Evolutionary conservation across 495 filamentous ascomycete species (phyloP).

Genomic region (Penicillium riverlandense): DNA sequence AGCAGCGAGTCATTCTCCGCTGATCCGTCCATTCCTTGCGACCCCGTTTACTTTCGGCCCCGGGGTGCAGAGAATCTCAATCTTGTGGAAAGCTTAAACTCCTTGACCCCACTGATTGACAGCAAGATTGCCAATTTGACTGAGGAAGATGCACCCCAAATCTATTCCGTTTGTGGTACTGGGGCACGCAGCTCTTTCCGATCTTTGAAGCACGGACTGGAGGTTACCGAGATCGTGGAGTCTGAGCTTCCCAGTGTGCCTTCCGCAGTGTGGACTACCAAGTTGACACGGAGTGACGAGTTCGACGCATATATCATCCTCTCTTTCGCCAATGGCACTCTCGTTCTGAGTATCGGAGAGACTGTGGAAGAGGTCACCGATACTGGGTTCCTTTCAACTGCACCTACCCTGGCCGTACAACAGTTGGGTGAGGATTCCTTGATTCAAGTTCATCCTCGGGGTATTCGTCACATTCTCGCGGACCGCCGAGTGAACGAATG

Average conservation of each 20-base stretch:
- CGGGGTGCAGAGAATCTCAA: slow-evolving; percentile 73
- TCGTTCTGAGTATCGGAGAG: slow-evolving; percentile 91
- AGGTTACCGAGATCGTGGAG: slow-evolving; percentile 89
- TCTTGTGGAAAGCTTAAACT: slow-evolving; percentile 77
- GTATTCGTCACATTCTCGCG: slow-evolving; percentile 81
- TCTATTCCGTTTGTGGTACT: slow-evolving; percentile 84
- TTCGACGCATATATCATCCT: slow-evolving; percentile 77
- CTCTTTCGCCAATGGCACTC: slow-evolving; percentile 61
- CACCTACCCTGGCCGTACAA: slow-evolving; percentile 84
- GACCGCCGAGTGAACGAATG: slow-evolving; percentile 86
- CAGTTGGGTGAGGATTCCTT: slow-evolving; percentile 90
- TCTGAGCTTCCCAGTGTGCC: slow-evolving; percentile 82
- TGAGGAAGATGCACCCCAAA: slow-evolving; percentile 91
- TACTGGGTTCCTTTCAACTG: slow-evolving; percentile 80
- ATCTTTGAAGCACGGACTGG: slow-evolving; percentile 84
- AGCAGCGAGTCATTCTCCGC: slow-evolving; percentile 74
- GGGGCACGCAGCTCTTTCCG: slow-evolving; percentile 85
- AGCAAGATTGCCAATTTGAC: slow-evolving; percentile 84
- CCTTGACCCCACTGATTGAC: slow-evolving; percentile 85
- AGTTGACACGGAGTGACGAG: slow-evolving; percentile 71
- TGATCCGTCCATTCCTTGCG: slow-evolving; percentile 59
- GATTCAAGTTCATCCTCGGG: slow-evolving; percentile 90
- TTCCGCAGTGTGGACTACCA: slow-evolving; percentile 91
- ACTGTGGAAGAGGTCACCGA: slow-evolving; percentile 93
- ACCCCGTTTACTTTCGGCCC: slow-evolving; percentile 77